Evolutionary conservation across 805 yeast genomes (phyloP).

Genomic region (Spathaspora passalidarum): DNA sequence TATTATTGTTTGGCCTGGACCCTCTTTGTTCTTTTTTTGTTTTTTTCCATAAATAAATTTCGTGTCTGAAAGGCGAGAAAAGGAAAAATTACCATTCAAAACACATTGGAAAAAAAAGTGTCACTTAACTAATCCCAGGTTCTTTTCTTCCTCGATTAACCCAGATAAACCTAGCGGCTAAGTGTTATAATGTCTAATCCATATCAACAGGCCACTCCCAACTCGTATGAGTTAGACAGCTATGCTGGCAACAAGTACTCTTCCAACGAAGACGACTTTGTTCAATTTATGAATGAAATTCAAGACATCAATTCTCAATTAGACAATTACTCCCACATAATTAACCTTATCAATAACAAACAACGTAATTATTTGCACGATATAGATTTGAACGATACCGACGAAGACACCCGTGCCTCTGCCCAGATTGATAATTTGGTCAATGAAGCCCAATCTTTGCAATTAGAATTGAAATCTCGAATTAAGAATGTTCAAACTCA

Average conservation of each 20-base stretch:
- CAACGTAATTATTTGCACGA: slow-evolving; percentile 42
- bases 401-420: slow-evolving; percentile 56
- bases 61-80: background rate
- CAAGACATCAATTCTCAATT: slow-evolving; percentile 42
- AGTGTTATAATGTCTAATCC: slow-evolving; percentile 8
- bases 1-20: background rate
- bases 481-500: slow-evolving; percentile 74
- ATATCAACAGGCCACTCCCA: slow-evolving; percentile 3
- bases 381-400: slow-evolving; percentile 32
- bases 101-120: background rate
- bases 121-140: background rate
- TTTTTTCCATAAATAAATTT: background rate
- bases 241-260: slow-evolving; percentile 16
- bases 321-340: slow-evolving; percentile 39
- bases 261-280: slow-evolving; percentile 38
- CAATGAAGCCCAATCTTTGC: slow-evolving; percentile 76
- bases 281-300: slow-evolving; percentile 42
- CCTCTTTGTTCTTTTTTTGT: background rate
- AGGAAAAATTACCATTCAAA: background rate
- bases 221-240: slow-evolving; percentile 27
- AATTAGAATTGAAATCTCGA: slow-evolving; percentile 67
- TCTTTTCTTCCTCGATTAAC: background rate
- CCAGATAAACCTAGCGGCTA: background rate
- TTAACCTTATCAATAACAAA: slow-evolving; percentile 37
- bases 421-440: slow-evolving; percentile 74